Base-by-base conservation (phyloP, 495 filamentous ascomycete species). In the Corynascus novoguineensis region DNA sequence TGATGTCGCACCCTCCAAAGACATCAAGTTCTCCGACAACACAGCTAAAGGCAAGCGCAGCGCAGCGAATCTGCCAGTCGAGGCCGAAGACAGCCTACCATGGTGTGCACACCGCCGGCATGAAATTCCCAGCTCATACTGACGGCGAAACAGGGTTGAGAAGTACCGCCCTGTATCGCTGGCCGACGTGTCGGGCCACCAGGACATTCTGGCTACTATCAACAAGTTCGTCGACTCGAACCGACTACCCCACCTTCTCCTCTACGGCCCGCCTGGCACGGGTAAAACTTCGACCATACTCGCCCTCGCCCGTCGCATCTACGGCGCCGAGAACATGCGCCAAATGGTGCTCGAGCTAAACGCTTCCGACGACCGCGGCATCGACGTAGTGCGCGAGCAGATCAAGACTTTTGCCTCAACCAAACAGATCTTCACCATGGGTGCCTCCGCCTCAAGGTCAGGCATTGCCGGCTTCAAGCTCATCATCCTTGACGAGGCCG, bases 281-380 rank as follows among this genome's bases (percentile, higher is more conserved):
- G 93, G 93, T 54, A 99, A 99, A 75, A 99, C 93, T 1, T 96
- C 90, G 8, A 99, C 95, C 0, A 88, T 99, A 62, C 87, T 99
- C 31, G 83, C 83, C 1, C 84, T 99, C 19, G 90, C 93, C 12
- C 82, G 95, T 49, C 81, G 87, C 56, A 99, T 99, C 68, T 99
- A 97, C 63, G 93, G 93, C 35, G 72, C 73, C 53, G 87, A 87
- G 56, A 97, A 97, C 69, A 86, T 97, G 85, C 84, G 92, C 24
- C 93, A 98, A 69, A 97, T 97, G 89, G 95, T 98, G 45, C 79
- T 98, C 6, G 93, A 98, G 68, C 81, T 98, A 54, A 98, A 98
- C 71, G 93, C 93, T 32, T 95, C 88, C 58, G 93, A 98, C 65
- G 93, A 98, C 66, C 81, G 93, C 74, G 93, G 93, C 64, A 99